These are phyloP conservation scores for Naganishia albida DNA, from an alignment of 1,284 basidiomycete genomes.

Conservation along the genomic window DNA sequence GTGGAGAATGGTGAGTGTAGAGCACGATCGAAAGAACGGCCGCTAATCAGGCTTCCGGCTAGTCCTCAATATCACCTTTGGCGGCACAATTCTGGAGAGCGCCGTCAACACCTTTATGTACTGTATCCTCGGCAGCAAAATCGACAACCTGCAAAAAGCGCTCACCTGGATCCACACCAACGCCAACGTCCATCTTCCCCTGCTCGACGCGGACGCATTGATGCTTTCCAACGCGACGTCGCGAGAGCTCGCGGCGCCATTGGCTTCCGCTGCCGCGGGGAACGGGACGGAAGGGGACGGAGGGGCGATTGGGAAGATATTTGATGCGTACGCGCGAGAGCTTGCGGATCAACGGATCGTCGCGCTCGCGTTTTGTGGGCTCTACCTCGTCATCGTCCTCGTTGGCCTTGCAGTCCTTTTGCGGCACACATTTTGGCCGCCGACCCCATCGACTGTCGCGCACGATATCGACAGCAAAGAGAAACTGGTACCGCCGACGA, in stretches of 20 bases:
- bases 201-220: conserved; percentile 70
- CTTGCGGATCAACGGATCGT: conserved; percentile 78
- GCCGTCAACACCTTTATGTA: conserved; percentile 83
- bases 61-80: conserved; percentile 69
- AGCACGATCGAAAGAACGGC: neutral
- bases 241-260: conserved; percentile 73
- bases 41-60: neutral
- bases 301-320: conserved; percentile 72
- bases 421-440: conserved; percentile 45
- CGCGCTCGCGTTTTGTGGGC: conserved; percentile 74
- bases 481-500: neutral
- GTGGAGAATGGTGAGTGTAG: conserved; percentile 48
- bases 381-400: conserved; percentile 62
- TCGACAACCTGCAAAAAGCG: conserved; percentile 79
- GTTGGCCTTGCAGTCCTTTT: conserved; percentile 45
- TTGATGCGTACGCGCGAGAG: conserved; percentile 69
- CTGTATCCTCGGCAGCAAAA: conserved; percentile 87
- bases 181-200: conserved; percentile 73
- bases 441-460: conserved; percentile 28
- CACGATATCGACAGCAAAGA: neutral
- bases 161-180: conserved; percentile 90
- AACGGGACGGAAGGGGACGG: conserved; percentile 52
- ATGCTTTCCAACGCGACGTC: conserved; percentile 70
- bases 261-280: conserved; percentile 76
- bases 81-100: conserved; percentile 73